Percentiles rank a stretch among this genome's conserved stretches.
phyloP scores from a whole-genome alignment of 371 early-diverging fungal genomes.

The Zopfochytrium polystomum region DNA sequence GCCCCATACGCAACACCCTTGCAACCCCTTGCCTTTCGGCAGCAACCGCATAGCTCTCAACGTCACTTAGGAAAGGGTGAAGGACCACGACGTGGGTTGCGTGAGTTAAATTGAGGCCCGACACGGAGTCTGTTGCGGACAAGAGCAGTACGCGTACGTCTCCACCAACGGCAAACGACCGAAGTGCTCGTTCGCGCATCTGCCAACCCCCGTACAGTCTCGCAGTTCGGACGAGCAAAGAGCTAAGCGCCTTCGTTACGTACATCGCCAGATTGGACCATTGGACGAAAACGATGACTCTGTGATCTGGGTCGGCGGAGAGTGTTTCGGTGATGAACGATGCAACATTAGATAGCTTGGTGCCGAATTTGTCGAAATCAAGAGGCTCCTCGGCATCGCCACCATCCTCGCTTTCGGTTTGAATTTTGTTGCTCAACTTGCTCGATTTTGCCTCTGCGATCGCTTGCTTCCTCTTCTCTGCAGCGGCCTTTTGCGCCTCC shows the following conservation, averaged over 20 bases:
- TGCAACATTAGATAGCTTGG: too few relatives aligned
- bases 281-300: constrained; percentile 22
- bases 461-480: neutral
- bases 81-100: constrained; percentile 16
- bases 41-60: constrained; percentile 15
- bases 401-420: neutral
- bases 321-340: too few relatives aligned
- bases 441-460: neutral
- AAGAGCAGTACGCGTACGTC: constrained; percentile 8
- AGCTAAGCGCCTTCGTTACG: constrained; percentile 15
- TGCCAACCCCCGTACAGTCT: constrained; percentile 17
- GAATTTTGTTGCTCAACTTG: neutral
- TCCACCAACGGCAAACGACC: constrained; percentile 1
- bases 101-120: constrained; percentile 21
- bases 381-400: too few relatives aligned
- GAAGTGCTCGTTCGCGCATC: constrained; percentile 11
- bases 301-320: neutral
- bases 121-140: constrained; percentile 20
- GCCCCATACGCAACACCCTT: constrained; percentile 11
- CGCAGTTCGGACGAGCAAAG: constrained; percentile 16
- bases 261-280: constrained; percentile 16
- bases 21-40: constrained; percentile 23
- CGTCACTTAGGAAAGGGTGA: constrained; percentile 14
- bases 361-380: too few relatives aligned
- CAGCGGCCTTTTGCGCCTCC: neutral